Evolutionary conservation across 352 stramenopile genomes (phyloP).

Genomic region (Phytophthora sp.): DNA sequence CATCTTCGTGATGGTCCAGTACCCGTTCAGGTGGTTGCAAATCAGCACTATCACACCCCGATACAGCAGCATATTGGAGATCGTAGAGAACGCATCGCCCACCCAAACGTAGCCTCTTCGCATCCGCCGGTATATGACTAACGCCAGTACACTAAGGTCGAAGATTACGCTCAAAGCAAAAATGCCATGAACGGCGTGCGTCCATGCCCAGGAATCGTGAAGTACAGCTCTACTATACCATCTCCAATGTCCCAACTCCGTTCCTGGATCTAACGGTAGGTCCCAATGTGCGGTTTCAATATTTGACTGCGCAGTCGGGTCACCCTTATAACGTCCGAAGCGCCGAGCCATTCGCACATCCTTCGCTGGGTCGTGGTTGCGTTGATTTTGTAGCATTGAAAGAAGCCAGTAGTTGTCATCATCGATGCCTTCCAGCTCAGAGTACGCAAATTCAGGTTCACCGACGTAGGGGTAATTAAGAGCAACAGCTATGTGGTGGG

Average conservation of each 20-base stretch:
- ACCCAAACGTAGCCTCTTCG: constrained; percentile 43
- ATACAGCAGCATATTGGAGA: constrained; percentile 40
- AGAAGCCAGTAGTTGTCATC: constrained; percentile 33
- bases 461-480: constrained; percentile 36
- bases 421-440: constrained; percentile 14
- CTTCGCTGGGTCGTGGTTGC: constrained; percentile 19
- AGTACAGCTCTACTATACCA: constrained; percentile 40
- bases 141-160: constrained; percentile 29
- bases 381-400: constrained; percentile 3
- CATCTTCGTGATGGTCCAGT: constrained; percentile 42
- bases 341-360: constrained; percentile 34
- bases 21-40: constrained; percentile 42
- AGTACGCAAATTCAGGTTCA: constrained; percentile 22
- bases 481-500: constrained; percentile 31
- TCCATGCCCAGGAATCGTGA: constrained; percentile 55
- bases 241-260: constrained; percentile 27
- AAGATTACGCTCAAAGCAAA: constrained; percentile 37
- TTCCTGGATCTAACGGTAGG: constrained; percentile 21
- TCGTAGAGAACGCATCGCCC: constrained; percentile 41
- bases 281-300: constrained; percentile 37
- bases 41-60: constrained; percentile 41
- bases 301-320: constrained; percentile 45
- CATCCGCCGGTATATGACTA: constrained; percentile 40
- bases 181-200: constrained; percentile 37
- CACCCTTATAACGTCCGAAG: constrained; percentile 40